Evolutionary conservation across 2,329 filamentous ascomycete species (phyloP).

Genomic region (Elsinoe batatas): DNA sequence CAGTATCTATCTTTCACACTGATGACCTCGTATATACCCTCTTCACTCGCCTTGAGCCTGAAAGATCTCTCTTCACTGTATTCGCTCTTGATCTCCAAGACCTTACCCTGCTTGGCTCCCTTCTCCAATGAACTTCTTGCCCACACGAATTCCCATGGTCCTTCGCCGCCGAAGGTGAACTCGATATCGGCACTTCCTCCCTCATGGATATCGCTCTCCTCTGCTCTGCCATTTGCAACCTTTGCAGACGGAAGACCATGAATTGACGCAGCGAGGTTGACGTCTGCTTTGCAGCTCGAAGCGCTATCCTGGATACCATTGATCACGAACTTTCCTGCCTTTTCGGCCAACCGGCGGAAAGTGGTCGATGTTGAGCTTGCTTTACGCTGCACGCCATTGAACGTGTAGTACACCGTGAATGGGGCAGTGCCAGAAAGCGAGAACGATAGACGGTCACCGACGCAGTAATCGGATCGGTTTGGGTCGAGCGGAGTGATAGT

Average conservation of each 20-base stretch:
- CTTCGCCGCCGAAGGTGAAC: conserved; percentile 91
- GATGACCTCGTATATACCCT: conserved; percentile 95
- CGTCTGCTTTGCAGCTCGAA: conserved; percentile 73
- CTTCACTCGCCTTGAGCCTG: conserved; percentile 74
- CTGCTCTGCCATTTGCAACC: conserved; percentile 73
- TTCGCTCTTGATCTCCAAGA: conserved; percentile 87
- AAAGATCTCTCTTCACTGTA: conserved; percentile 72
- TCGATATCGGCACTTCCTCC: conserved; percentile 86
- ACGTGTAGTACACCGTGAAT: conserved; percentile 87
- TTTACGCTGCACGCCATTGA: conserved; percentile 67
- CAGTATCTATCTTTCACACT: conserved; percentile 91
- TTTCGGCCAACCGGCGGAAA: conserved; percentile 88
- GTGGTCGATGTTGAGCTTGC: conserved; percentile 69
- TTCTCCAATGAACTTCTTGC: conserved; percentile 78
- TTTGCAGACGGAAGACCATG: conserved; percentile 87
- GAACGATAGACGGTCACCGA: conserved; percentile 89
- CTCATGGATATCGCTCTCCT: conserved; percentile 88
- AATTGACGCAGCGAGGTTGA: conserved; percentile 71
- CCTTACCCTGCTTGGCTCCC: conserved; percentile 64
- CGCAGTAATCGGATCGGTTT: conserved; percentile 77
- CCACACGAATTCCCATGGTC: conserved; percentile 96
- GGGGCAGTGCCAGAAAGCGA: conserved; percentile 82
- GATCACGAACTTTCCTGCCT: conserved; percentile 79
- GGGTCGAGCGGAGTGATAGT: conserved; percentile 75
- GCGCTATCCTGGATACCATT: conserved; percentile 80